phyloP scores from a whole-genome alignment of 306 rosid species.

The Prunus dulcis region DNA sequence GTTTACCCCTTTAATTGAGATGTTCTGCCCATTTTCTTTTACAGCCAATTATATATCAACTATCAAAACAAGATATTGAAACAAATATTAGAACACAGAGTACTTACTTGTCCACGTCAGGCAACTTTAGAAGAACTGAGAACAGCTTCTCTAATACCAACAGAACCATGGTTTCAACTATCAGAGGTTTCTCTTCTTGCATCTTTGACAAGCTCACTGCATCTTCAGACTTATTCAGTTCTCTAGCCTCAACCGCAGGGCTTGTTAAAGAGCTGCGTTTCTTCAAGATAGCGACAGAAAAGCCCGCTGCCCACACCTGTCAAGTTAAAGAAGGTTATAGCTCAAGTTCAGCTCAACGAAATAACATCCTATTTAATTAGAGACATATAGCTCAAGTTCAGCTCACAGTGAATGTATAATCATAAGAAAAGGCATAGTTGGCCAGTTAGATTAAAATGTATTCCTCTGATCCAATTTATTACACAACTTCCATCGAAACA shows the following conservation, averaged over 20 bases:
- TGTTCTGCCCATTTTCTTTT: not conserved
- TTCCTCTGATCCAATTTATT: not conserved
- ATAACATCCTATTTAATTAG: not conserved
- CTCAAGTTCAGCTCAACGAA: not conserved
- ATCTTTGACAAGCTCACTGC: slow-evolving; percentile 30
- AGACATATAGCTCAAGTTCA: not conserved
- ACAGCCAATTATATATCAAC: not conserved
- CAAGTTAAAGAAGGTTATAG: not conserved
- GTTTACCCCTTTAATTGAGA: not conserved
- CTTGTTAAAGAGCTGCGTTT: slow-evolving; percentile 49
- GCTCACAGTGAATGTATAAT: not conserved
- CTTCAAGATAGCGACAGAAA: slow-evolving; percentile 71
- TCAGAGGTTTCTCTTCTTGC: slow-evolving; percentile 43
- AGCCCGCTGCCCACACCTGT: slow-evolving; percentile 97
- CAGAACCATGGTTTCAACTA: slow-evolving; percentile 48
- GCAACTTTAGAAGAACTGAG: slow-evolving; percentile 52
- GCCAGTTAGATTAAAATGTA: not conserved
- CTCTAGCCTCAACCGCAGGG: slow-evolving; percentile 20
- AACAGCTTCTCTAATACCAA: slow-evolving; percentile 59
- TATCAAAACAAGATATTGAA: not conserved
- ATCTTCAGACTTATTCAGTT: slow-evolving; percentile 23
- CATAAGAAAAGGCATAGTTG: not conserved
- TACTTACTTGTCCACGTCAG: slow-evolving; percentile 58
- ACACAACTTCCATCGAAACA: not conserved
- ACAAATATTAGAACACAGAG: not conserved